Evolutionary conservation across 2,329 filamentous ascomycete species (phyloP), one percentile per base, ranked within the genome.

Genomic region (Fusarium albosuccineum): DNA sequence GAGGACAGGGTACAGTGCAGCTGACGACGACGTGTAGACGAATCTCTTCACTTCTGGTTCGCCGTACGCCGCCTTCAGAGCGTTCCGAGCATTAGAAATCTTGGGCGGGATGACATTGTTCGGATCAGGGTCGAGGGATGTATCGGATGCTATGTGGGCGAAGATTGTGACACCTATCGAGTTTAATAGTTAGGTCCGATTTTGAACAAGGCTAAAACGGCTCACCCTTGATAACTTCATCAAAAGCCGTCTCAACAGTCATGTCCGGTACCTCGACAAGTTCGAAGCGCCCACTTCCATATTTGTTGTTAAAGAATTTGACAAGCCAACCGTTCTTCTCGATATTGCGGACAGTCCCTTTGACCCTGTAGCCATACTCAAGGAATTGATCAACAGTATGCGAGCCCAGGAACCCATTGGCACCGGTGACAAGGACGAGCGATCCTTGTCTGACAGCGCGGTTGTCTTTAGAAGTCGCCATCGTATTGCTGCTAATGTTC

Each of bases 361-460:
- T 78, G 13, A 84, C 82, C 9, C 73, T 74, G 64, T 80, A 83
- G 13, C 81, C 81, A 2, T 68, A 61, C 1, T 62, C 40, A 4
- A 83, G 73, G 9, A 82, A 60, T 48, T 80, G 73, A 49, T 79
- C 73, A 7, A 74, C 76, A 9, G 80, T 71, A 34, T 82, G 76
- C 1, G 77, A 77, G 27, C 69, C 81, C 27, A 83, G 73, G 61
- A 76, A 77, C 14, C 81, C 80, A 52, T 79, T 82, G 34, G 66
- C 73, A 2, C 80, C 81, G 1, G 80, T 83, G 13, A 83, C 70
- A 5, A 83, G 75, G n/a, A 82, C 68, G 0, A 70, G 68, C 0
- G 77, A 79, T 22, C 46, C 59, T 26, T 26, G 9, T 2, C 50
- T 54, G 14, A 60, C 14, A 9, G 34, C 46, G 6, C 9, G 30